Percentiles rank a stretch among this genome's conserved stretches.
Evolutionary conservation across 139 green algal genomes (phyloP).

Genomic region (Picochlorum sp.): DNA sequence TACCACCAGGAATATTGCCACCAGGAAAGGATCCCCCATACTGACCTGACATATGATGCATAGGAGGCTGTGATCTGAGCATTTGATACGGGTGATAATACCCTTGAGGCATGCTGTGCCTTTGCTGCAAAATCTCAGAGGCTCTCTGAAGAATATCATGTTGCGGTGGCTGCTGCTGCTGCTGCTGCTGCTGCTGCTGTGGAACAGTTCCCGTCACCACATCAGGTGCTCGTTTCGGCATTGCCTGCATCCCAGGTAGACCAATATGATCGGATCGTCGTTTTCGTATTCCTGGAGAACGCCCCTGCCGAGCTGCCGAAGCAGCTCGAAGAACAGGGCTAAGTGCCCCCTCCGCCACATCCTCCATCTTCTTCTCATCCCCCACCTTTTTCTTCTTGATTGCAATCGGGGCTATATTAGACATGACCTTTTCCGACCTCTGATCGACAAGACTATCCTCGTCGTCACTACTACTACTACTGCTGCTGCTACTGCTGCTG

Average conservation of each 20-base stretch:
- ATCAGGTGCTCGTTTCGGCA: no score
- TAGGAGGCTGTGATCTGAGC: not conserved
- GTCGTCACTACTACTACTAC: conserved; percentile 5
- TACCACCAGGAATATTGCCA: no score
- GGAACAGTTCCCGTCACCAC: no score
- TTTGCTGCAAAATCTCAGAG: no score
- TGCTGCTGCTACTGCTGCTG: not conserved
- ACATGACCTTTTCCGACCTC: not conserved
- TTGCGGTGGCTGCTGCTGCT: no score
- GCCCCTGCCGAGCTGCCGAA: not conserved
- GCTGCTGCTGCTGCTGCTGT: no score
- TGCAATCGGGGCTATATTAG: not conserved
- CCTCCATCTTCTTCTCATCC: not conserved
- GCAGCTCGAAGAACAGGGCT: not conserved
- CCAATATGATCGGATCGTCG: not conserved
- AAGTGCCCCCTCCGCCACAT: not conserved
- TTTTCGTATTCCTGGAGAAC: not conserved
- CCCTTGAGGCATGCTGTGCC: no score
- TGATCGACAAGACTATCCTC: not conserved
- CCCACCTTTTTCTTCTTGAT: no score
- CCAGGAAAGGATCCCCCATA: no score
- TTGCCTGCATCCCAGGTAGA: not conserved
- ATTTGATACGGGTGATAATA: not conserved
- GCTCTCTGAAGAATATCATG: no score
- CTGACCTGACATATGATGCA: no score